Evolutionary conservation across 1,284 basidiomycete species (phyloP).

Genomic region (Leccinum pseudoinsigne): DNA sequence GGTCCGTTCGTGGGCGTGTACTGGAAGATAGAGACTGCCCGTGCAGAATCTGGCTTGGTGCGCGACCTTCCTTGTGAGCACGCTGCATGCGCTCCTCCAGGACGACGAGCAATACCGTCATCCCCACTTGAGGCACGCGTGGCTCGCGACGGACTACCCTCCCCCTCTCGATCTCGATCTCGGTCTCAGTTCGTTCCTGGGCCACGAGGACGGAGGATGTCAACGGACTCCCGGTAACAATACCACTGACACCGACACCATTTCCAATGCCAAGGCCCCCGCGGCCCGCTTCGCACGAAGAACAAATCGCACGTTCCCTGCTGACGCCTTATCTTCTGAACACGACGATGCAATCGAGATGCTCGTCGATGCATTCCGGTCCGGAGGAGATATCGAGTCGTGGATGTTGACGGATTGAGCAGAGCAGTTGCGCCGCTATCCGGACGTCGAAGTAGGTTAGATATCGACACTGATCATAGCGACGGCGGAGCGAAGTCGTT

Average conservation of each 20-base stretch:
- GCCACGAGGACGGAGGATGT: background rate
- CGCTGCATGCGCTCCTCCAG: slow-evolving; percentile 37
- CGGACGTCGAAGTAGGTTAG: no score
- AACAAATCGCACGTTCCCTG: slow-evolving; percentile 37
- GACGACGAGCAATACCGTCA: slow-evolving; percentile 25
- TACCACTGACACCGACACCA: background rate
- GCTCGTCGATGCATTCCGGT: slow-evolving; percentile 31
- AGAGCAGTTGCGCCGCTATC: background rate
- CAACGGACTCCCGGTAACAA: background rate
- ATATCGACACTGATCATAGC: slow-evolving; percentile 21
- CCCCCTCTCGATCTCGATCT: no score
- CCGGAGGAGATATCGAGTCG: no score
- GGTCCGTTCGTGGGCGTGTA: slow-evolving; percentile 45
- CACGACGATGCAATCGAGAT: slow-evolving; percentile 43
- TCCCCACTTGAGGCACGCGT: no score
- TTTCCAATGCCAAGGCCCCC: background rate
- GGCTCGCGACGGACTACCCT: no score
- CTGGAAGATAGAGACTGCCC: slow-evolving; percentile 50
- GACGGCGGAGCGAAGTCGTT: slow-evolving; percentile 24
- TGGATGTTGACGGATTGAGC: slow-evolving; percentile 28
- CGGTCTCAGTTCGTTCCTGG: no score
- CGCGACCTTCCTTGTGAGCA: slow-evolving; percentile 40
- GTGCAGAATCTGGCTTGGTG: slow-evolving; percentile 39
- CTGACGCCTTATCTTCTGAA: slow-evolving; percentile 30
- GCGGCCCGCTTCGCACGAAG: background rate